Evolutionary conservation across 768 basidiomycete genomes (phyloP).

Genomic region (Butyriboletus loyo): DNA sequence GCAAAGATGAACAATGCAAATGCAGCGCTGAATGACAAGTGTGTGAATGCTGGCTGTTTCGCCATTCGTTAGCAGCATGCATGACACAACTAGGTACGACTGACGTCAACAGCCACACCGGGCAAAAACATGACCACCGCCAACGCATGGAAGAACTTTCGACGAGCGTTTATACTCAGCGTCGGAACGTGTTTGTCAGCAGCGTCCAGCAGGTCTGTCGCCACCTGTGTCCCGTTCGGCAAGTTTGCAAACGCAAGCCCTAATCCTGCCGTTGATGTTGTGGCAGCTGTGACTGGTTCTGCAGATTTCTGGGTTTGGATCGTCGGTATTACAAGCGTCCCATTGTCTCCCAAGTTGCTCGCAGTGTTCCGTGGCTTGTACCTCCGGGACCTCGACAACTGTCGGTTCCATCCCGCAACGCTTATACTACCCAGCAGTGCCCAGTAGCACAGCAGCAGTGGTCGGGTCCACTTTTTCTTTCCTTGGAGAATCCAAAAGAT

Average conservation of each 20-base stretch:
- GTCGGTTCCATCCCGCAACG: slow-evolving; percentile 93
- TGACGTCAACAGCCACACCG: slow-evolving; percentile 87
- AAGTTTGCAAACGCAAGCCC: slow-evolving; percentile 42
- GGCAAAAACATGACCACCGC: slow-evolving; percentile 97
- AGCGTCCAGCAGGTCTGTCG: slow-evolving; percentile 68
- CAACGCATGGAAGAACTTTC: slow-evolving; percentile 96
- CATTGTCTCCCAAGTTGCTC: slow-evolving; percentile 34
- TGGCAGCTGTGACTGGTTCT: slow-evolving; percentile 9
- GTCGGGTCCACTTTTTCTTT: slow-evolving; percentile 72
- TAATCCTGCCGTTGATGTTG: slow-evolving; percentile 24
- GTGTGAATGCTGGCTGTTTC: slow-evolving; percentile 89
- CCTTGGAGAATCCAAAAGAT: slow-evolving; percentile 78
- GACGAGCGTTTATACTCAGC: slow-evolving; percentile 82
- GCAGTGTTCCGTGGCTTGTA: slow-evolving; percentile 50
- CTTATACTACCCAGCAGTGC: slow-evolving; percentile 72
- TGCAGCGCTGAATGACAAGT: slow-evolving; percentile 90
- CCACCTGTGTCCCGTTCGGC: slow-evolving; percentile 59
- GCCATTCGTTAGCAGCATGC: slow-evolving; percentile 12
- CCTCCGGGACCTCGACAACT: slow-evolving; percentile 73
- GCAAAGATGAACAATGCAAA: slow-evolving; percentile 95
- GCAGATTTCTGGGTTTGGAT: slow-evolving; percentile 23
- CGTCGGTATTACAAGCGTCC: slow-evolving; percentile 27
- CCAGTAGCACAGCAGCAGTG: slow-evolving; percentile 84
- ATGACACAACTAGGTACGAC: slow-evolving; percentile 31
- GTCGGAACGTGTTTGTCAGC: slow-evolving; percentile 91